phyloP scores from a whole-genome alignment of 2,329 filamentous ascomycete species.

The Pseudogymnoascus sp. region DNA sequence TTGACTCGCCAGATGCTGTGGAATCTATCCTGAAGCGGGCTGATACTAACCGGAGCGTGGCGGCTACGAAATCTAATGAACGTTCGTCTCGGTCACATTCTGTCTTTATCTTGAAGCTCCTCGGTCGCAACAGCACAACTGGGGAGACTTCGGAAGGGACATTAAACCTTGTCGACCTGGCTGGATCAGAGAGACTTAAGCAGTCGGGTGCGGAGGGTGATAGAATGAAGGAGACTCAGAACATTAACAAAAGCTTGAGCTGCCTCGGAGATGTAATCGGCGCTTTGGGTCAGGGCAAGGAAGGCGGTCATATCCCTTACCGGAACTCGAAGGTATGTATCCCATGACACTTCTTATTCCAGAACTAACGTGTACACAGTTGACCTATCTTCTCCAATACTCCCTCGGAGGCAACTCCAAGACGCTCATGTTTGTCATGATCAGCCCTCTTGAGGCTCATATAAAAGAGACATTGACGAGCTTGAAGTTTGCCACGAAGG shows the following conservation, averaged over 20 bases:
- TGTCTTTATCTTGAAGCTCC: slow-evolving; percentile 84
- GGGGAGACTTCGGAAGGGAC: slow-evolving; percentile 85
- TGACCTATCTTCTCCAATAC: slow-evolving; percentile 92
- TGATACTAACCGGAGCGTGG: slow-evolving; percentile 80
- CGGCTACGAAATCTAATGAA: slow-evolving; percentile 96
- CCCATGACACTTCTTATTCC: background rate
- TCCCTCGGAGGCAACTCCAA: slow-evolving; percentile 92
- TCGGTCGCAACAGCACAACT: slow-evolving; percentile 61
- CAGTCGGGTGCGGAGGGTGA: slow-evolving; percentile 82
- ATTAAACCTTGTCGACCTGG: slow-evolving; percentile 90
- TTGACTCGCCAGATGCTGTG: slow-evolving; percentile 75
- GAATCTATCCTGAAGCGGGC: slow-evolving; percentile 74
- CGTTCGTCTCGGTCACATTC: slow-evolving; percentile 90
- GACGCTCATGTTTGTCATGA: slow-evolving; percentile 99
- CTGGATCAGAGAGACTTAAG: slow-evolving; percentile 84
- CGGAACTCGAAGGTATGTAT: slow-evolving; percentile 75
- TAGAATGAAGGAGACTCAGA: slow-evolving; percentile 86
- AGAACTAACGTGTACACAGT: slow-evolving; percentile 34
- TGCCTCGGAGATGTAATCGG: slow-evolving; percentile 93
- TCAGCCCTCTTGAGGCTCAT: slow-evolving; percentile 84
- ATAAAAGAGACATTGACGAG: slow-evolving; percentile 89
- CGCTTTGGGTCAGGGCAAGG: slow-evolving; percentile 76
- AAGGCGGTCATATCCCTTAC: slow-evolving; percentile 78
- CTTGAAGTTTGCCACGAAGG: slow-evolving; percentile 91
- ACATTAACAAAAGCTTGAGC: slow-evolving; percentile 91